Evolutionary conservation across 2,329 filamentous ascomycete species (phyloP), one percentile per base, ranked within the genome.

Genomic region (Peltaster fructicola): DNA sequence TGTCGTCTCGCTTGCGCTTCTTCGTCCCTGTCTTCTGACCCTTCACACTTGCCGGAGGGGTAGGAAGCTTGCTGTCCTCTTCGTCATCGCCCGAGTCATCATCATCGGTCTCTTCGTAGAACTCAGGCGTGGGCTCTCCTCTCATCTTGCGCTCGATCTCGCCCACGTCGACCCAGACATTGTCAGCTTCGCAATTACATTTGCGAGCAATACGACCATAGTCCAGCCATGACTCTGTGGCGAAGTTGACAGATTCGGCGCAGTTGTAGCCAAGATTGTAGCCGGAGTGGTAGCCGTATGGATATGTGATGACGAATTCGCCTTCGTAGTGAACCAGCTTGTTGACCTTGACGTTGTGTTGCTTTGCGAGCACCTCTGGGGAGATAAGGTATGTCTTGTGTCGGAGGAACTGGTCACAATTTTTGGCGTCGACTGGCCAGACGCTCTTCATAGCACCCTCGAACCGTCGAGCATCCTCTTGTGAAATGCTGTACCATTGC

Each of bases 401-500:
- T 13, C 88, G 78, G 14, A 98, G 64, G 47, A 98, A 98, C 41
- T 98, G 88, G 36, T 81, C 76, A 46, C 88, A 98, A 19, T 81
- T 79, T 53, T 98, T 98, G 11, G 84, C 81, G 44, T 98, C 88
- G 5, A 74, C 75, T 0, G 84, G 81, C 84, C 85, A 98, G 30
- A 92, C 79, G 30, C 52, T 82, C 54, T 77, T 85, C 88, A 98
- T 98, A 20, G 81, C 85, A 17, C 73, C 70, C 52, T 98, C 88
- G 40, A 98, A 98, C 9, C 77, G 74, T 24, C 82, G 71, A 8
- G 85, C 82, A 48, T 98, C 88, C 36, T 79, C 78, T 50, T 95
- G 90, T 1, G 85, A 92, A 37, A 98, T 95, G 52, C 84, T 93
- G 56, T 98, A 98, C 88, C 88, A 98, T 50, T 98, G 88, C 54